Evolutionary conservation across 495 filamentous ascomycete species (phyloP).

Genomic region (Parachaetomium inaequale): DNA sequence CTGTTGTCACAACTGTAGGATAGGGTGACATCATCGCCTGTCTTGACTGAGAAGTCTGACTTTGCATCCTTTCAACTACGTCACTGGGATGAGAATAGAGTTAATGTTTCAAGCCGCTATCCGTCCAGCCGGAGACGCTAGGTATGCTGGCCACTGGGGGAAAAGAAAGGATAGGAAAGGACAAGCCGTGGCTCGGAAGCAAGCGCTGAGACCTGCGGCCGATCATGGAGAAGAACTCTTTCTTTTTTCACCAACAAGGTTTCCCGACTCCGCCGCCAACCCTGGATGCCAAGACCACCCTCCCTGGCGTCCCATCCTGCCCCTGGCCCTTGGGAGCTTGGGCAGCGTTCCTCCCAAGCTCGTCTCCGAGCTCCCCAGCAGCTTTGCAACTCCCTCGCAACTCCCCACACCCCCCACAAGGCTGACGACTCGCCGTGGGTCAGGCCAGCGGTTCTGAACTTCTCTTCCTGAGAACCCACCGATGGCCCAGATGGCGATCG

Average conservation of each 20-base stretch:
- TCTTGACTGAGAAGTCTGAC: not conserved
- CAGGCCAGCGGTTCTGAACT: too few species aligned
- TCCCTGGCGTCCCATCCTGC: not conserved
- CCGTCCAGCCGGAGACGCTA: not conserved
- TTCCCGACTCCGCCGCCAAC: not conserved
- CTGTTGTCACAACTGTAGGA: not conserved
- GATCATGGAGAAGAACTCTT: slow-evolving; percentile 1
- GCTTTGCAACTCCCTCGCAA: too few species aligned
- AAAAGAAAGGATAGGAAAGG: not conserved
- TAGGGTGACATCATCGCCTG: not conserved
- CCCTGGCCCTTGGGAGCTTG: not conserved
- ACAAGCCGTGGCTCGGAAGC: not conserved
- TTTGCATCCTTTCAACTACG: not conserved
- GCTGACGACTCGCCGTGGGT: too few species aligned
- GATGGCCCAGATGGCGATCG: not conserved
- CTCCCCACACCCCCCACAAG: too few species aligned
- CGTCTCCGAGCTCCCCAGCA: too few species aligned
- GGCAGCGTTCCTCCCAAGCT: too few species aligned
- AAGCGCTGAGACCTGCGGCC: not conserved
- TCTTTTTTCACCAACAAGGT: not conserved
- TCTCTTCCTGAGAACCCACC: too few species aligned
- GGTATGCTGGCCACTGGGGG: not conserved
- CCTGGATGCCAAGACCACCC: not conserved
- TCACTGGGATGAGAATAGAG: not conserved
- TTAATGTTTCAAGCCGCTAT: not conserved